phyloP scores from a whole-genome alignment of 2,329 filamentous ascomycete species.

The Stachybotrys chlorohalonatus region DNA sequence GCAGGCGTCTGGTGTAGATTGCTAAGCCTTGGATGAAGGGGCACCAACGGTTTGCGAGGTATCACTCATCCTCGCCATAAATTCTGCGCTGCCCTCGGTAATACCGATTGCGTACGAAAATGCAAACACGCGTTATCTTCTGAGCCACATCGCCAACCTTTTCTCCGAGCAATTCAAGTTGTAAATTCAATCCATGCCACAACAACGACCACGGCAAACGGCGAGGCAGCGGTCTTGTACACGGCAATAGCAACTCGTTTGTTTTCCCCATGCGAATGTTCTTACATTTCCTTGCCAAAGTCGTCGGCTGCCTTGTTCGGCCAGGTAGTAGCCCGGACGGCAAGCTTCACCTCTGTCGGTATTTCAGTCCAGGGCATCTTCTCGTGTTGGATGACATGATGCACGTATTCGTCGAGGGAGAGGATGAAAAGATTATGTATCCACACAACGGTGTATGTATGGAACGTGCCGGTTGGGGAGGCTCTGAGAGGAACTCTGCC shows the following conservation, averaged over 20 bases:
- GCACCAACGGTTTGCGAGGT: no score
- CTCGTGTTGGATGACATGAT: not conserved
- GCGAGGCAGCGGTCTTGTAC: not conserved
- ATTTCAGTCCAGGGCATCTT: not conserved
- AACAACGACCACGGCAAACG: not conserved
- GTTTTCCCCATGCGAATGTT: no score
- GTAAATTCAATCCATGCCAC: not conserved
- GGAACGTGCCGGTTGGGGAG: not conserved
- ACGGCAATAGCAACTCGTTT: not conserved
- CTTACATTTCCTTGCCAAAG: no score
- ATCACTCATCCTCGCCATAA: no score
- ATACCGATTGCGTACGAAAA: no score
- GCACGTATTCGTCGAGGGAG: not conserved
- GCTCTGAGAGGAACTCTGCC: not conserved
- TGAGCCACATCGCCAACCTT: no score
- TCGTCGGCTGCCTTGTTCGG: no score
- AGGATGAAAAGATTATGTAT: not conserved
- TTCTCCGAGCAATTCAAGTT: not conserved
- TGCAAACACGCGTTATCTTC: no score
- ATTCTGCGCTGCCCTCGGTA: no score
- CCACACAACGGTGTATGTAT: not conserved
- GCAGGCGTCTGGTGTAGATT: no score
- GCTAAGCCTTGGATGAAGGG: no score
- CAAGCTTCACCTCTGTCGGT: not conserved
- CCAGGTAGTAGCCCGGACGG: no score